Percentiles rank a stretch among this genome's conserved stretches.
Conservation (phyloP, 129 eudicot genomes). For the Lactuca sativa region DNA sequence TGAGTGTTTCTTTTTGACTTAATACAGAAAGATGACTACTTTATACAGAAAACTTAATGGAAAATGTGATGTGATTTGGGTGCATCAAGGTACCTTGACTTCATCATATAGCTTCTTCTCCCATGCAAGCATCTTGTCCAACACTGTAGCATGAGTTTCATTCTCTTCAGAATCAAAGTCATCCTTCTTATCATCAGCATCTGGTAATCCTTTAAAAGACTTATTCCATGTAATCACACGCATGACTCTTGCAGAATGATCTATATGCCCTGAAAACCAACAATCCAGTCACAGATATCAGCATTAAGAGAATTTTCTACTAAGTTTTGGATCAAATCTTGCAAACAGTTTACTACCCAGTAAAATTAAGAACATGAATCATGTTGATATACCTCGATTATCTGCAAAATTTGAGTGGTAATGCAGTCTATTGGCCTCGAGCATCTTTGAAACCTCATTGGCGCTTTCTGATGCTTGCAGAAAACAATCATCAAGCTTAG, state of each 20-base stretch:
- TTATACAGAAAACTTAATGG: background rate
- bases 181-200: conserved; percentile 66
- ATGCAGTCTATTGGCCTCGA: conserved; percentile 91
- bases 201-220: conserved; percentile 75
- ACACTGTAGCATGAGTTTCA: conserved; percentile 94
- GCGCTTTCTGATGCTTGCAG: conserved; percentile 92
- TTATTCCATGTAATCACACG: conserved; percentile 97
- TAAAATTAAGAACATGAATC: background rate
- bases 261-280: conserved; percentile 61
- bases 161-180: conserved; percentile 95
- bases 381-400: conserved; percentile 49
- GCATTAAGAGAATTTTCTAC: background rate
- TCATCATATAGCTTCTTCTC: conserved; percentile 97
- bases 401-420: conserved; percentile 97
- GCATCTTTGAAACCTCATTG: conserved; percentile 88
- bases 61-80: background rate
- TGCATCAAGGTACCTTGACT: conserved; percentile 69
- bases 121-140: conserved; percentile 99
- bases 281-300: conserved; percentile 15
- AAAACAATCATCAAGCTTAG: conserved; percentile 83
- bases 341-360: background rate
- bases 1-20: background rate
- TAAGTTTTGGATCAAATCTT: conserved; percentile 6
- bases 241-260: conserved; percentile 97
- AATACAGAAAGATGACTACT: background rate